A percentile compares a stretch with the other conserved stretches of the same genome.
phyloP scores from a whole-genome alignment of 2,329 filamentous ascomycete species.

The Apiospora saccharicola region DNA sequence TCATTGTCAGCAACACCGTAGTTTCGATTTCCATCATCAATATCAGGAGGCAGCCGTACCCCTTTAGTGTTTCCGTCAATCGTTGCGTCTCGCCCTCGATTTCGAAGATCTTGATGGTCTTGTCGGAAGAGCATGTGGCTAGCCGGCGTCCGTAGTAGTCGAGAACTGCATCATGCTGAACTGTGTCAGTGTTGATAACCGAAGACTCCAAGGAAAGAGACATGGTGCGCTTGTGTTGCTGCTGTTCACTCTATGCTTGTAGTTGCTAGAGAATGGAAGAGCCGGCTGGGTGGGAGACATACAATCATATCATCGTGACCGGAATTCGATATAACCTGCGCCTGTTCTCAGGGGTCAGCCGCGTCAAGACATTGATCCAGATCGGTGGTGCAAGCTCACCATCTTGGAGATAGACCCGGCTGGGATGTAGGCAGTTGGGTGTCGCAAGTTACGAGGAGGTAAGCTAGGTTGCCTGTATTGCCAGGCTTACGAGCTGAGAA shows the following conservation, averaged over 20 bases:
- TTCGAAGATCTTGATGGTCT: conserved; percentile 99
- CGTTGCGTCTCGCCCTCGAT: conserved; percentile 92
- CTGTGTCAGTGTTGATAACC: conserved; percentile 33
- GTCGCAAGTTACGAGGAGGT: neutral
- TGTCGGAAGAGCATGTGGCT: conserved; percentile 96
- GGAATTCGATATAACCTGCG: conserved; percentile 81
- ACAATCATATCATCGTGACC: conserved; percentile 99
- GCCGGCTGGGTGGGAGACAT: conserved; percentile 42
- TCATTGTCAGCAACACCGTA: neutral
- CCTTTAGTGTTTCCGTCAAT: conserved; percentile 91
- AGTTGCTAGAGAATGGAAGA: neutral
- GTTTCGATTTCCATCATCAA: neutral
- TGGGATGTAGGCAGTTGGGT: conserved; percentile 4
- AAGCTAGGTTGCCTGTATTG: neutral
- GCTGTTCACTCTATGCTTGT: neutral
- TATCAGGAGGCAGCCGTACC: conserved; percentile 61
- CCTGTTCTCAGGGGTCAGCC: conserved; percentile 38
- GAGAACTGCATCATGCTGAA: conserved; percentile 92
- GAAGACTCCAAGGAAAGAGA: conserved; percentile 17
- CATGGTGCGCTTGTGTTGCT: neutral
- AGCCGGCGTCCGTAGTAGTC: conserved; percentile 98
- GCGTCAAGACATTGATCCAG: conserved; percentile 8
- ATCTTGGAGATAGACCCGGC: conserved; percentile 3
- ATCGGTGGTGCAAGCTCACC: conserved; percentile 14
- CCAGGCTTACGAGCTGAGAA: neutral